Evolutionary conservation across 768 basidiomycete genomes (phyloP).

Genomic region (Mycena indigotica): DNA sequence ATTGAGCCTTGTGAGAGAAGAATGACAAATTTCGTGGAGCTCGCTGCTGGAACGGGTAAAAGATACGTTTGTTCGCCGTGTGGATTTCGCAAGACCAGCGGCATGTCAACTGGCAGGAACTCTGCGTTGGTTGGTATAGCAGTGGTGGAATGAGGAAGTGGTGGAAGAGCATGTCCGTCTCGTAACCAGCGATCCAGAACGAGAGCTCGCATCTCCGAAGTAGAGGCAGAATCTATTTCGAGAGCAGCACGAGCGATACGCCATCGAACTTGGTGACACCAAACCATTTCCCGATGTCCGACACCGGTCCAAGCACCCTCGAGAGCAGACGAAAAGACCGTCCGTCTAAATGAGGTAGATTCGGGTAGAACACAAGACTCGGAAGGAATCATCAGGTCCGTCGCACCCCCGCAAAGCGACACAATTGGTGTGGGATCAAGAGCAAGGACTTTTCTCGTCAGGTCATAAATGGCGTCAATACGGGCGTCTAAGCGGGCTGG

Average conservation of each 20-base stretch:
- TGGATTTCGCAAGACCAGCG: conserved; percentile 49
- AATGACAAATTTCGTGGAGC: conserved; percentile 46
- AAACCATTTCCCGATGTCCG: conserved; percentile 95
- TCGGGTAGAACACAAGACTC: conserved; percentile 76
- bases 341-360: conserved; percentile 47
- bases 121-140: conserved; percentile 33
- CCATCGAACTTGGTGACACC: conserved; percentile 98
- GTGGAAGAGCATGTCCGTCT: conserved; percentile 55
- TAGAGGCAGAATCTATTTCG: conserved; percentile 52
- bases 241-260: conserved; percentile 78
- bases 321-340: conserved; percentile 82
- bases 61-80: conserved; percentile 48
- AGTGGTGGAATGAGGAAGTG: conserved; percentile 14
- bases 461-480: conserved; percentile 72
- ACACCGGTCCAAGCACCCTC: conserved; percentile 95
- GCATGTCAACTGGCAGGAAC: conserved; percentile 37
- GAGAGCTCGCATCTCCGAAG: conserved; percentile 30
- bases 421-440: conserved; percentile 60
- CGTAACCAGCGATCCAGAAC: conserved; percentile 70
- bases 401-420: conserved; percentile 88
- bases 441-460: conserved; percentile 42
- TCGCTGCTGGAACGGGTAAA: conserved; percentile 43
- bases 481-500: conserved; percentile 86
- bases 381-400: conserved; percentile 89
- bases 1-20: conserved; percentile 66